Conservation (phyloP, 2,329 filamentous ascomycete genomes). For the Colletotrichum kahawae region DNA sequence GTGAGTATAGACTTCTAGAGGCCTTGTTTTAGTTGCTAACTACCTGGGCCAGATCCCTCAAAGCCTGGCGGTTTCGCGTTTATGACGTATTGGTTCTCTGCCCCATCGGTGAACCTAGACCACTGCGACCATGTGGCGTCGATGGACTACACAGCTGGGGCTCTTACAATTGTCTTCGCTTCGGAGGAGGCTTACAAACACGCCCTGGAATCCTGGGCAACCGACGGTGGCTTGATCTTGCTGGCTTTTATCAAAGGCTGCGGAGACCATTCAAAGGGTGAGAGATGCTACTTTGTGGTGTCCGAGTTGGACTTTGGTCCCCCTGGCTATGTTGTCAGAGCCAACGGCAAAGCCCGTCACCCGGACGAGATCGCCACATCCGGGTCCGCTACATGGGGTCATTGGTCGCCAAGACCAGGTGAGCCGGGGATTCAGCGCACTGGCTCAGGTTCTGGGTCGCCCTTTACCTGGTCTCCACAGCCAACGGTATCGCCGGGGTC, state of each 20-base stretch:
- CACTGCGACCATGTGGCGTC: conserved; percentile 27
- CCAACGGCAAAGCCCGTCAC: conserved; percentile 15
- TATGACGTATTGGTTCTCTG: conserved; percentile 30
- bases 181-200: neutral
- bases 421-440: neutral
- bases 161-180: neutral
- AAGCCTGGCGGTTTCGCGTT: conserved; percentile 29
- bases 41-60: neutral
- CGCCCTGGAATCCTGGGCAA: conserved; percentile 22
- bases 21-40: neutral
- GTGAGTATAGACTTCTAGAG: neutral
- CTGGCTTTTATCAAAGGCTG: conserved; percentile 30
- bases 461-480: neutral
- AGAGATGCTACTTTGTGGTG: conserved; percentile 35
- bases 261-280: conserved; percentile 27
- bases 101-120: conserved; percentile 34
- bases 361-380: neutral
- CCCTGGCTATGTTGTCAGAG: conserved; percentile 21
- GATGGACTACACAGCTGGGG: neutral
- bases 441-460: neutral
- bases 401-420: neutral
- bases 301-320: conserved; percentile 21
- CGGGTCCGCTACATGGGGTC: neutral
- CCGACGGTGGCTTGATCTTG: conserved; percentile 27
- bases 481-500: neutral